Evolutionary conservation across 192 early-diverging fungal species (phyloP).

Genomic region (Coemansia guatemalensis): DNA sequence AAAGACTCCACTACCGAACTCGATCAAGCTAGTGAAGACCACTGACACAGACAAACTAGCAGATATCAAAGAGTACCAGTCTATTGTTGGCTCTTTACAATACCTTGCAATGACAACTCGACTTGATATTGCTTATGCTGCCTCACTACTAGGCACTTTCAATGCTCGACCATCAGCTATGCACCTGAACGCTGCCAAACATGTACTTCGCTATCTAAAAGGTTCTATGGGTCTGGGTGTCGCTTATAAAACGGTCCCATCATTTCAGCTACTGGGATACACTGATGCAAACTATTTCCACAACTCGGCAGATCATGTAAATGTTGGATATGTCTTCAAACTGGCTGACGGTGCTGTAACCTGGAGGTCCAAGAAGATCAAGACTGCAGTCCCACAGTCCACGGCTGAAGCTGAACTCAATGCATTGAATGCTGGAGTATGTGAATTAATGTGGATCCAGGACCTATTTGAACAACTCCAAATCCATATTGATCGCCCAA

Average conservation of each 20-base stretch:
- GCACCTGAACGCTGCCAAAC: conserved; percentile 11
- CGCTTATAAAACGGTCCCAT: neutral
- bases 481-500: neutral
- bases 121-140: conserved; percentile 8
- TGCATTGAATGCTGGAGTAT: conserved; percentile 7
- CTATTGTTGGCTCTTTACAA: conserved; percentile 10
- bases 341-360: conserved; percentile 6
- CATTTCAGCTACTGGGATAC: neutral
- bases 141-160: conserved; percentile 7
- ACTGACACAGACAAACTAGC: conserved; percentile 5
- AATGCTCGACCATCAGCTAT: neutral
- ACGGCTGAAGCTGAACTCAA: conserved; percentile 9
- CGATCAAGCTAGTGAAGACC: neutral
- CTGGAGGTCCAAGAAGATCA: conserved; percentile 14
- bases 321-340: conserved; percentile 3
- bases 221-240: conserved; percentile 6
- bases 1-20: neutral
- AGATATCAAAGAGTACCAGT: conserved; percentile 3
- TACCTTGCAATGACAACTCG: conserved; percentile 2
- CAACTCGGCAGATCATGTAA: neutral
- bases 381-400: conserved; percentile 11
- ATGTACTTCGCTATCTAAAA: conserved; percentile 14
- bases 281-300: conserved; percentile 24
- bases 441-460: neutral
- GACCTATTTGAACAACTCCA: conserved; percentile 1